Evolutionary conservation across 2,329 filamentous ascomycete genomes (phyloP), one percentile per base, ranked within the genome.

Genomic region (Sphaerulina musiva): DNA sequence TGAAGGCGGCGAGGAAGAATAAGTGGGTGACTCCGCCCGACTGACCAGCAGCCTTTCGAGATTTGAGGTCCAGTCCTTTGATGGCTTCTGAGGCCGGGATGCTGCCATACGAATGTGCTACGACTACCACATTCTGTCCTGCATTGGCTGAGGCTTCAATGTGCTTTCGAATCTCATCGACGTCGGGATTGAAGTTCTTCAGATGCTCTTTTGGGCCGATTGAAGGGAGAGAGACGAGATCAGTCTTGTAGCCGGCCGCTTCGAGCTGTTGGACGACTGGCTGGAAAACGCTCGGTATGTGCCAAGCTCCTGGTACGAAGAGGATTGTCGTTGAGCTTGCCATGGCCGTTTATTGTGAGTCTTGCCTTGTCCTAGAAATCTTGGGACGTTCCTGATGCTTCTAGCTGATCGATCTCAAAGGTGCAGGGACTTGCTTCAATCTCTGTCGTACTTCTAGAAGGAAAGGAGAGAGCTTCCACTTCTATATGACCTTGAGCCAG

Each of bases 91-190:
- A 59, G 36, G 61, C 60, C 8, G 60, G 59, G n/a, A 67, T 49
- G 14, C 64, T 65, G 41, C 65, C 67, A 54, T 69, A 68, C 4
- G 61, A 65, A 54, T 69, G 66, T 57, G 64, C 64, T n/a, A 63
- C 58, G 4, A 68, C 51, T 12, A 66, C 47, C n/a, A 67, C 61
- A 26, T 64, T 62, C 41, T 64, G 59, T 14, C 59, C 57, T n/a
- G 60, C 58, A 12, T 64, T 49, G 9, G 59, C 54, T 8, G 61
- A 52, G 4, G 45, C 26, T 47, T 59, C 46, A 29, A 67, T 57
- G 14, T 45, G 31, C 32, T 40, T 34, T 39, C 47, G 42, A 43
- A 54, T 57, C 20, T 44, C 44, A 20, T 45, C 32, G 1, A 57
- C 47, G 47, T 54, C 55, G 29, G 41, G 46, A 12, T 39, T 23